Conservation (phyloP, 306 rosid species). For the Trifolium pratense region DNA sequence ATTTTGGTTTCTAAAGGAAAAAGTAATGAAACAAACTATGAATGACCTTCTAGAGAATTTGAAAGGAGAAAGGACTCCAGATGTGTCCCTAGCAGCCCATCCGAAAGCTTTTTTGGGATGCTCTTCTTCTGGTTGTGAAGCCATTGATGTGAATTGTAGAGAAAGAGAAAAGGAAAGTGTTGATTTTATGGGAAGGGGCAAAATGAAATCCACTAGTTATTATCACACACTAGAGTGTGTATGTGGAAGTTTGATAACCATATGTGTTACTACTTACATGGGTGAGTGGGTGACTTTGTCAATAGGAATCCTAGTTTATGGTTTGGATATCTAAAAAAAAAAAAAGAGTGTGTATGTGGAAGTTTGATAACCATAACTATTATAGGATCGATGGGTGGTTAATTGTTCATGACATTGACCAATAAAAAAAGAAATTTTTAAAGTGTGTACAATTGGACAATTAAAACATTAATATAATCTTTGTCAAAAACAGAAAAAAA, state of each 20-base stretch:
- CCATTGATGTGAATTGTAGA: constrained; percentile 30
- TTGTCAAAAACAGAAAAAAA: no score
- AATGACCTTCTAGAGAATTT: constrained; percentile 53
- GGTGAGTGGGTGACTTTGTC: not conserved
- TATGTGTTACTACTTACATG: not conserved
- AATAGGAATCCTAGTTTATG: no score
- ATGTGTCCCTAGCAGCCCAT: constrained; percentile 53
- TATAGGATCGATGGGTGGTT: no score
- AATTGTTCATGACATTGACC: not conserved
- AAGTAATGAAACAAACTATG: no score
- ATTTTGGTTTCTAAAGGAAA: no score
- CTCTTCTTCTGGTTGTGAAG: constrained; percentile 26
- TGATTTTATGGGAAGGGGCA: not conserved
- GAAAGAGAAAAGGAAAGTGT: not conserved
- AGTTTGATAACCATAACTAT: no score
- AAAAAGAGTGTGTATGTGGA: no score
- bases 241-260: not conserved
- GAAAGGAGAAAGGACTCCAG: constrained; percentile 59
- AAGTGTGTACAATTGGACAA: no score
- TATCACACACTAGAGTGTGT: not conserved
- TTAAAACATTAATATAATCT: no score
- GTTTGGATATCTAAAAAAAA: no score
- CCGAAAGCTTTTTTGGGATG: constrained; percentile 54
- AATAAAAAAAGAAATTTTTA: no score
- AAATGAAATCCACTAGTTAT: not conserved